phyloP scores from a whole-genome alignment of 2,329 filamentous ascomycete genomes.

The Bisporella sp. region DNA sequence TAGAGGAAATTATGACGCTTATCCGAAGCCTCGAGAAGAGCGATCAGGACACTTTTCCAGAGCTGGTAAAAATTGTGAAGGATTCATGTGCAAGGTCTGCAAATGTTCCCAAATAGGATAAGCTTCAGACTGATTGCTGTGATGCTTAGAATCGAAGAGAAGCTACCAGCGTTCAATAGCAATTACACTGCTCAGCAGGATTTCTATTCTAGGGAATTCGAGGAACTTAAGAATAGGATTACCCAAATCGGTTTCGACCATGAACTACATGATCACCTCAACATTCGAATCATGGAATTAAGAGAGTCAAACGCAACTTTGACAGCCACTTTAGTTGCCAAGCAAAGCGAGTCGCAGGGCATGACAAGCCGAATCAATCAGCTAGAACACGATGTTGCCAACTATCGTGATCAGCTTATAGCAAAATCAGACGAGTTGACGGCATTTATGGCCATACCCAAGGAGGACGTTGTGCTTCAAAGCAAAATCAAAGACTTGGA shows the following conservation, averaged over 20 bases:
- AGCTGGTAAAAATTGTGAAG: conserved; percentile 17
- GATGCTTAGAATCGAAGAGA: conserved; percentile 12
- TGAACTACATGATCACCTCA: conserved; percentile 12
- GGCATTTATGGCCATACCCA: conserved; percentile 6
- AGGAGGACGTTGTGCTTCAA: conserved; percentile 15
- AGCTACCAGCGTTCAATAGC: conserved; percentile 5
- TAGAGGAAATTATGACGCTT: conserved; percentile 13
- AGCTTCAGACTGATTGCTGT: background rate
- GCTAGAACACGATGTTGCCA: conserved; percentile 10
- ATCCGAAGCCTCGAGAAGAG: conserved; percentile 10
- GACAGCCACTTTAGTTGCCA: conserved; percentile 5
- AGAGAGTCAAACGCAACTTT: conserved; percentile 15
- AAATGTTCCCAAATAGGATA: background rate
- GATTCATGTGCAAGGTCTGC: conserved; percentile 18
- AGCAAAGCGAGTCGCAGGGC: conserved; percentile 10
- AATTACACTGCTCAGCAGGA: conserved; percentile 8
- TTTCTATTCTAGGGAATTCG: conserved; percentile 10
- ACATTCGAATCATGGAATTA: conserved; percentile 15
- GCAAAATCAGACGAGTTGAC: conserved; percentile 17
- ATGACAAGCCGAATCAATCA: conserved; percentile 11
- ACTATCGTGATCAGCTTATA: conserved; percentile 12
- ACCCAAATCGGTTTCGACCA: conserved; percentile 13
- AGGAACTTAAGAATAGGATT: conserved; percentile 16
- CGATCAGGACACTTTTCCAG: conserved; percentile 8
- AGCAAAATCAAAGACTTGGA: conserved; percentile 16